These are phyloP conservation scores for Apiotrichum gracile DNA, from an alignment of 1,284 basidiomycete genomes.

Conservation along the genomic window DNA sequence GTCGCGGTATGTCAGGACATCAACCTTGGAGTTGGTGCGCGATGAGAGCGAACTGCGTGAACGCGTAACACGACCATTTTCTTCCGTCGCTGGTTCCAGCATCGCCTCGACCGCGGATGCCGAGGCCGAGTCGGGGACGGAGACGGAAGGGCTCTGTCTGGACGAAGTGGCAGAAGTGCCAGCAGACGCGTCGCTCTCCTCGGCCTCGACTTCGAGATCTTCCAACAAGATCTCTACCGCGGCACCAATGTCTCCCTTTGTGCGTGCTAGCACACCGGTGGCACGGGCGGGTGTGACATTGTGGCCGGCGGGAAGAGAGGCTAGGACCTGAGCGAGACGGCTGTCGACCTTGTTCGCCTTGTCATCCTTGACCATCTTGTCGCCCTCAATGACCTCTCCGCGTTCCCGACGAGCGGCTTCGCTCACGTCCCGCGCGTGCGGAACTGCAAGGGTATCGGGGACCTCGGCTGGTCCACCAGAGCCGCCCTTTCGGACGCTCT, in stretches of 20 bases:
- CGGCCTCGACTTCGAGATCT: constrained; percentile 22
- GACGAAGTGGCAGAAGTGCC: neutral
- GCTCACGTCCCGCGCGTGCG: constrained; percentile 31
- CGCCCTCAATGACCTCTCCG: constrained; percentile 24
- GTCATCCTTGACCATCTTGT: neutral
- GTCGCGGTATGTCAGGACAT: constrained; percentile 7
- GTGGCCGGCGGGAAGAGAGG: constrained; percentile 30
- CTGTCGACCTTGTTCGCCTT: neutral
- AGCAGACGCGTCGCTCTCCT: neutral
- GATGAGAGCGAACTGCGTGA: neutral
- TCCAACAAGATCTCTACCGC: constrained; percentile 39
- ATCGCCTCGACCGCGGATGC: neutral
- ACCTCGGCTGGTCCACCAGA: constrained; percentile 35
- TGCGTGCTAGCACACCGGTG: constrained; percentile 23
- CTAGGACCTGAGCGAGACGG: constrained; percentile 21
- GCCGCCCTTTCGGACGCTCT: constrained; percentile 26
- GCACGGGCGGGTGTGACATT: constrained; percentile 18
- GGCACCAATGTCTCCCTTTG: constrained; percentile 33
- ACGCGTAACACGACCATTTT: neutral
- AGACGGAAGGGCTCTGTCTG: neutral
- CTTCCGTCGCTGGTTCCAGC: neutral
- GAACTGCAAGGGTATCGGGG: constrained; percentile 31
- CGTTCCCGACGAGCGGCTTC: constrained; percentile 34
- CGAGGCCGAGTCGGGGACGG: no score
- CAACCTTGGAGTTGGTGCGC: neutral